Evolutionary conservation across 768 basidiomycete genomes (phyloP).

Genomic region (Russula sp.): DNA sequence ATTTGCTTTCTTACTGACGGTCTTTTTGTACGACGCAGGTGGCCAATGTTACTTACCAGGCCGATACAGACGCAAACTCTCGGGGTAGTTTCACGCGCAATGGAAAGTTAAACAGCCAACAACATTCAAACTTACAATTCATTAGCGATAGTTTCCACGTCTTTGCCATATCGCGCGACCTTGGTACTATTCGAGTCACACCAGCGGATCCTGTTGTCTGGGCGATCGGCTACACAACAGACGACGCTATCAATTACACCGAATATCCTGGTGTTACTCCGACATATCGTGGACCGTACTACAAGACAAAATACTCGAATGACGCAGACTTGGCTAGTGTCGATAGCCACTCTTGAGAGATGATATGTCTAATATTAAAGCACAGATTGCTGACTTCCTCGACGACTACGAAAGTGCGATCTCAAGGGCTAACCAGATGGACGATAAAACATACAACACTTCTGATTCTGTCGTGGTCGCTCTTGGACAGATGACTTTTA

Average conservation of each 20-base stretch:
- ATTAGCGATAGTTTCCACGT: constrained; percentile 30
- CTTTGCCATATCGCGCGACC: constrained; percentile 33
- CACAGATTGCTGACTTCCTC: constrained; percentile 45
- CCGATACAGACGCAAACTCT: background rate
- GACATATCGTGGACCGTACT: constrained; percentile 46
- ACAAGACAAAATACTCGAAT: constrained; percentile 39
- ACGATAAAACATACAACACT: constrained; percentile 46
- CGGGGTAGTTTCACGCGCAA: constrained; percentile 28
- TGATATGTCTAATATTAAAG: background rate
- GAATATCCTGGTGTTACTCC: constrained; percentile 40
- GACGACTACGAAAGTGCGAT: constrained; percentile 47
- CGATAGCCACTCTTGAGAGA: background rate
- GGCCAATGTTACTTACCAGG: constrained; percentile 19
- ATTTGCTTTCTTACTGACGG: background rate
- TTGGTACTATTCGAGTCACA: constrained; percentile 31
- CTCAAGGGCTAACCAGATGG: constrained; percentile 45
- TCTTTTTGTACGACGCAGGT: constrained; percentile 8
- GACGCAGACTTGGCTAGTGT: constrained; percentile 32
- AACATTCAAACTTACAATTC: background rate
- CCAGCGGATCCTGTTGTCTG: constrained; percentile 32
- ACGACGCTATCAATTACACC: constrained; percentile 33
- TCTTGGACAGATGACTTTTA: constrained; percentile 51
- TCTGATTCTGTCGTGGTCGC: constrained; percentile 46
- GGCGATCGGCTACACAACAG: constrained; percentile 34
- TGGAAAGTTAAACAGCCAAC: constrained; percentile 28